Evolutionary conservation across 257 asterid species (phyloP).

Genomic region (Mentha longifolia): DNA sequence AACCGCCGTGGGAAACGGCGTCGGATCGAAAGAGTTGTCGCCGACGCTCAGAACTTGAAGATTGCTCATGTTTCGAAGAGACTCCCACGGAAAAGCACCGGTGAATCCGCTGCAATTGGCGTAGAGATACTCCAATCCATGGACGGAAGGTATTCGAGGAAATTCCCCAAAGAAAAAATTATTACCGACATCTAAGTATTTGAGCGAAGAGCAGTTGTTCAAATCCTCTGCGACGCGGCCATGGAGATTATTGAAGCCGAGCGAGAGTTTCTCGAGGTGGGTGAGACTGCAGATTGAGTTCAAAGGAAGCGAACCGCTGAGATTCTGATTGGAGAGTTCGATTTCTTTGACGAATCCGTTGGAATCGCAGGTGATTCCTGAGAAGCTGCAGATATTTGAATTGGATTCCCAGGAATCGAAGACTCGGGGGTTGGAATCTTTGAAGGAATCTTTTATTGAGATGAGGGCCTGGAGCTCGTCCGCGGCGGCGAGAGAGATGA

Average conservation of each 20-base stretch:
- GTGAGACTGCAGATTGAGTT: constrained; percentile 55
- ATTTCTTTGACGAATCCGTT: constrained; percentile 55
- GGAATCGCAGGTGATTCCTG: constrained; percentile 68
- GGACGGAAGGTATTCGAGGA: constrained; percentile 56
- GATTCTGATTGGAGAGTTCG: constrained; percentile 57
- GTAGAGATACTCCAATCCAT: constrained; percentile 49
- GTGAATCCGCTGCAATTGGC: constrained; percentile 71
- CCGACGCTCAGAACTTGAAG: constrained; percentile 70
- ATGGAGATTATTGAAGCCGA: constrained; percentile 54
- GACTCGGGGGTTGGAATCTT: constrained; percentile 38
- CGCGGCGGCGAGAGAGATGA: constrained; percentile 52
- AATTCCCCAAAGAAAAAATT: constrained; percentile 60
- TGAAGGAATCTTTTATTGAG: constrained; percentile 59
- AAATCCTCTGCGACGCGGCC: constrained; percentile 52
- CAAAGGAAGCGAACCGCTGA: constrained; percentile 55
- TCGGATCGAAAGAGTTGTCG: constrained; percentile 57
- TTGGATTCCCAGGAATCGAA: constrained; percentile 66
- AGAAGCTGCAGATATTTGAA: constrained; percentile 44
- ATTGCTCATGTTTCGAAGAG: constrained; percentile 50
- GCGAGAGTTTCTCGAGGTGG: constrained; percentile 62
- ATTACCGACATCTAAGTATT: constrained; percentile 68
- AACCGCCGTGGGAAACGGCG: constrained; percentile 57
- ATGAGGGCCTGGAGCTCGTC: constrained; percentile 66
- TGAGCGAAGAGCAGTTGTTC: constrained; percentile 53
- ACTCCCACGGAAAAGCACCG: constrained; percentile 73